These are phyloP conservation scores for Drosera capensis DNA, from an alignment of 148 eudicot genomes.

Conservation along the genomic window DNA sequence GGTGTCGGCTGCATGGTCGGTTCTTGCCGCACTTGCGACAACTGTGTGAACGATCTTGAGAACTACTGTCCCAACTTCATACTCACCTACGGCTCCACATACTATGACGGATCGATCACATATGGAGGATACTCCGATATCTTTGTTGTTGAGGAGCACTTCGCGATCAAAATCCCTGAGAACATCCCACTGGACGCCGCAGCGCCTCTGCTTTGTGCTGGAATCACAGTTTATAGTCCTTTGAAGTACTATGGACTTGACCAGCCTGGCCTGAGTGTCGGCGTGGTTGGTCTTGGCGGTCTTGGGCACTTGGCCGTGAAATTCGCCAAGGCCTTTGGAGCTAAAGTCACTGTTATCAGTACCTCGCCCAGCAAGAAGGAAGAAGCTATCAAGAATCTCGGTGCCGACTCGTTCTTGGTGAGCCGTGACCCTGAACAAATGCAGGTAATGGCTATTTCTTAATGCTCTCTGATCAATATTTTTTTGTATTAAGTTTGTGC, in stretches of 20 bases:
- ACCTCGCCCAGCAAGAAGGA: constrained; percentile 36
- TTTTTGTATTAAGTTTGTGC: neutral
- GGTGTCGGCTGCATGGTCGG: constrained; percentile 56
- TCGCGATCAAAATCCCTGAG: constrained; percentile 40
- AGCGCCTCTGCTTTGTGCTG: constrained; percentile 60
- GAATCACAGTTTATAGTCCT: constrained; percentile 59
- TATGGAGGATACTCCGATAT: constrained; percentile 52
- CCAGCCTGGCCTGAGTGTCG: constrained; percentile 45
- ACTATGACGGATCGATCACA: constrained; percentile 35
- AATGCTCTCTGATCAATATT: neutral
- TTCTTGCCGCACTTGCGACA: constrained; percentile 40
- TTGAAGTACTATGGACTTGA: constrained; percentile 59
- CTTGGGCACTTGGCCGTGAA: constrained; percentile 72
- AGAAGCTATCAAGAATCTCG: constrained; percentile 43
- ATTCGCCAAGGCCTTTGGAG: constrained; percentile 61
- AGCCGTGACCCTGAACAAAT: constrained; percentile 38
- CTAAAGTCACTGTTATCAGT: constrained; percentile 57
- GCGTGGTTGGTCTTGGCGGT: constrained; percentile 72
- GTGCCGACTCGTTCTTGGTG: constrained; percentile 50
- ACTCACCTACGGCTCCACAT: constrained; percentile 28
- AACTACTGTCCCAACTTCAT: constrained; percentile 36
- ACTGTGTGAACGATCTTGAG: constrained; percentile 40
- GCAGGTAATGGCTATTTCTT: constrained; percentile 20
- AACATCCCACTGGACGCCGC: constrained; percentile 34
- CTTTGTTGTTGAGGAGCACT: constrained; percentile 43